Base-by-base conservation (phyloP, 176 grass and related monocot genomes). In the Carex pumila region DNA sequence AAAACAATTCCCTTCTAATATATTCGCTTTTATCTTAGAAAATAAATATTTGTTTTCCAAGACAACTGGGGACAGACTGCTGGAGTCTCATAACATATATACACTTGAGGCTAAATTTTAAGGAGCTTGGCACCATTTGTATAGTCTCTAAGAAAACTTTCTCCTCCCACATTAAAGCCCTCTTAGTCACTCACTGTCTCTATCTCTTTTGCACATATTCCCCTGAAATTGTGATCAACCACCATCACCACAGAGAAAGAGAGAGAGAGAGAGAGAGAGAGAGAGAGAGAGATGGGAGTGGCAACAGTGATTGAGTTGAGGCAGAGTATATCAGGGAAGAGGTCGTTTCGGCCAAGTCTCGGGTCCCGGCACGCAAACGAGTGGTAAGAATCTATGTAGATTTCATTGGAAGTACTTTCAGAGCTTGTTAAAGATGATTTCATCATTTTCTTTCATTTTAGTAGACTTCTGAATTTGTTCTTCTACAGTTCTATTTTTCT, bases 271-370 rank as follows among this genome's bases (percentile, higher is more conserved):
- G 47, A 89, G 69, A 61, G 29, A 81, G 49, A 82, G 47, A 89
- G 69, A 61, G 55, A 81, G 83, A 78, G 55, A 81, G 83, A 78
- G 86, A 97, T 97, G 95, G 95, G 90, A 12, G 95, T 93, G 60
- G 92, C 95, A 71, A 94, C 89, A 66, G 92, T 97, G 73, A 93
- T 87, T 31, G 95, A 93, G 87, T 84, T 91, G 90, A 94, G 92
- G 89, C 95, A 97, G 90, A 97, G 89, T 79, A 84, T 94, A 79
- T 94, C 95, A 83, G 92, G 92, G 79, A 97, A 97, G 90, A 92
- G 92, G 87, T 83, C 89, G 12, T 94, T 93, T 79, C 74, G 95
- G 73, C 76, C 90, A 4, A 94, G 87, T 88, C 81, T 97, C 47
- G 89, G 84, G 77, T 91, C 57, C 78, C 90, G 90, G 9, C 95